A percentile compares a stretch with the other conserved stretches of the same genome.
phyloP scores from a whole-genome alignment of 2,329 filamentous ascomycete species.

The Periconia sp. region DNA sequence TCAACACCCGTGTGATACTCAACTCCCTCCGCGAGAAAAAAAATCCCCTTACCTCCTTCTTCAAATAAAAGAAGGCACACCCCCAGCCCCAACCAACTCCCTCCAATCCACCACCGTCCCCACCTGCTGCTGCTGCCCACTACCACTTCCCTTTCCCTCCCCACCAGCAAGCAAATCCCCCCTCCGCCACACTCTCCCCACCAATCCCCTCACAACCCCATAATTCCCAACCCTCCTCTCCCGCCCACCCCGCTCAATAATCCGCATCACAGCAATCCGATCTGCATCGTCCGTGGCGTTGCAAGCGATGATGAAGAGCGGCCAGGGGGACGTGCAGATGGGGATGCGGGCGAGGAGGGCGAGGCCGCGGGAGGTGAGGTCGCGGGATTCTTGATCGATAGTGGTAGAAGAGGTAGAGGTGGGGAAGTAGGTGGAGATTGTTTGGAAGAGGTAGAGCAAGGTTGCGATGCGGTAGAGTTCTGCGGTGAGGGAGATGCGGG shows the following conservation, averaged over 20 bases:
- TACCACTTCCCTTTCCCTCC: slow-evolving; percentile 17
- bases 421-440: slow-evolving; percentile 23
- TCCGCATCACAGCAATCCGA: slow-evolving; percentile 44
- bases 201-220: slow-evolving; percentile 47
- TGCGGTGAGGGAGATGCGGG: slow-evolving; percentile 47
- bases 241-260: slow-evolving; percentile 48
- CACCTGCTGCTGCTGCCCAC: neutral
- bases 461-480: slow-evolving; percentile 56
- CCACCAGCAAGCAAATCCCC: slow-evolving; percentile 45
- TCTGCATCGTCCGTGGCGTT: slow-evolving; percentile 48
- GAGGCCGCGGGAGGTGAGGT: slow-evolving; percentile 27
- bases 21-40: too few relatives aligned
- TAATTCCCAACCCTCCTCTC: slow-evolving; percentile 51
- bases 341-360: slow-evolving; percentile 40
- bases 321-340: slow-evolving; percentile 54
- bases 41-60: too few relatives aligned
- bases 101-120: slow-evolving; percentile 40
- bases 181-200: slow-evolving; percentile 52
- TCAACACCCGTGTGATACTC: too few relatives aligned
- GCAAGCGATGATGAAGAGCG: slow-evolving; percentile 52
- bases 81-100: slow-evolving; percentile 35
- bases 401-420: neutral
- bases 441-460: slow-evolving; percentile 49
- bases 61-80: slow-evolving; percentile 30
- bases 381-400: neutral